A percentile compares a stretch with the other conserved stretches of the same genome.
phyloP scores from a whole-genome alignment of 202 grass and related monocot genomes.

The Saccharum hybrid region DNA sequence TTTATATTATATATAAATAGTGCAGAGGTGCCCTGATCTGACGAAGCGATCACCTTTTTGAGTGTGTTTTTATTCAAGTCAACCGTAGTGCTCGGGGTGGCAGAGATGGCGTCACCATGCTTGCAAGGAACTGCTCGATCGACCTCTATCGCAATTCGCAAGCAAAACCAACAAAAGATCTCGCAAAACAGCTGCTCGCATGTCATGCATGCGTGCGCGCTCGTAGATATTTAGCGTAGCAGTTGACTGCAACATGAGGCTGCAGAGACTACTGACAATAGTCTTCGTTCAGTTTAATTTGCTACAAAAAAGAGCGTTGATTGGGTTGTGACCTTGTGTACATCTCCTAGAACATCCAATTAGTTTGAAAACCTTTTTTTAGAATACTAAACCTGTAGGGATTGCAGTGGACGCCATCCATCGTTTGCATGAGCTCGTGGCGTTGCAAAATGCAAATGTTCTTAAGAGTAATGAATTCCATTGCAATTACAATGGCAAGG shows the following conservation, averaged over 20 bases:
- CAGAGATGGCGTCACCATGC: conserved; percentile 26
- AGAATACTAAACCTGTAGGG: no score
- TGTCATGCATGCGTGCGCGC: no score
- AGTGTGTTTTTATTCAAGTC: conserved; percentile 31
- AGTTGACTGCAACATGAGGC: background rate
- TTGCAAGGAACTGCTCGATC: background rate
- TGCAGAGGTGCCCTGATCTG: background rate
- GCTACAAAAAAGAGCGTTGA: background rate
- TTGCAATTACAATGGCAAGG: background rate
- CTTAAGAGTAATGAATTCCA: background rate
- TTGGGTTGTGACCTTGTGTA: background rate
- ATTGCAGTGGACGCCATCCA: background rate
- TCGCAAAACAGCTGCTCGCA: background rate
- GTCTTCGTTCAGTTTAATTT: background rate
- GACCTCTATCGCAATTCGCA: background rate
- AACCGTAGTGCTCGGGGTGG: conserved; percentile 43
- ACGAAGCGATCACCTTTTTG: conserved; percentile 3
- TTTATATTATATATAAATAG: conserved; percentile 7
- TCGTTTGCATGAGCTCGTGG: background rate
- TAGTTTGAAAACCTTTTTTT: background rate
- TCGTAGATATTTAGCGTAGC: background rate
- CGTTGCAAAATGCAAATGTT: background rate
- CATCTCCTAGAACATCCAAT: background rate
- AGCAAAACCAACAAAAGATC: background rate
- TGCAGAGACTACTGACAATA: background rate